phyloP scores from a whole-genome alignment of 176 grass and related monocot genomes.

The Zea luxurians region DNA sequence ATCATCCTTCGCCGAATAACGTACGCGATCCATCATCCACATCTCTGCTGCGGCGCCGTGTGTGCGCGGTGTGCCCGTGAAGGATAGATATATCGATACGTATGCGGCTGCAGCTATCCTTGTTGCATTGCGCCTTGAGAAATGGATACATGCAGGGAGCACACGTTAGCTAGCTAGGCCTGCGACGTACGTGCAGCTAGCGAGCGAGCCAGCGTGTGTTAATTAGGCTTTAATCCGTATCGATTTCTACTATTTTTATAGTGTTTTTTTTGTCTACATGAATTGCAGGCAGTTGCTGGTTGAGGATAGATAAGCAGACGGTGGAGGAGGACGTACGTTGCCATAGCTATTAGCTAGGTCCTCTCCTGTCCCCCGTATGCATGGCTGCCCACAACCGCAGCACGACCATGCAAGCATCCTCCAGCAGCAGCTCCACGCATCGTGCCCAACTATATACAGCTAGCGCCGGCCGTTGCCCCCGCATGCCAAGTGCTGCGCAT shows the following conservation, averaged over 20 bases:
- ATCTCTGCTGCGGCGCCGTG: too few relatives aligned
- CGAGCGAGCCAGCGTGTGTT: too few relatives aligned
- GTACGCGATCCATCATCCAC: too few relatives aligned
- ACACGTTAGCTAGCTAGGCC: background rate
- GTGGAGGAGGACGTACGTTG: background rate
- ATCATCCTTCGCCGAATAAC: too few relatives aligned
- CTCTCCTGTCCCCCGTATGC: conserved; percentile 36
- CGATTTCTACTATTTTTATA: too few relatives aligned
- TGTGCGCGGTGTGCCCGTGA: too few relatives aligned
- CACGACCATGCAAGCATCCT: background rate
- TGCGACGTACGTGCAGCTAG: background rate
- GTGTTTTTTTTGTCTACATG: too few relatives aligned
- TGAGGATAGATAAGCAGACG: background rate
- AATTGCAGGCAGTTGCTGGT: background rate
- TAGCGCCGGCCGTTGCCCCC: background rate
- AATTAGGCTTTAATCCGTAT: too few relatives aligned
- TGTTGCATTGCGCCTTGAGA: too few relatives aligned
- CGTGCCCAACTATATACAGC: conserved; percentile 21
- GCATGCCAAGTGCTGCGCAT: conserved; percentile 30
- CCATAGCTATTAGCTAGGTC: conserved; percentile 17
- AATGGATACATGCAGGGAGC: too few relatives aligned
- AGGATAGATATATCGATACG: too few relatives aligned
- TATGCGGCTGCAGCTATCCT: too few relatives aligned
- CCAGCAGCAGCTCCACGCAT: conserved; percentile 13
- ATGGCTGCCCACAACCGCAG: background rate